Evolutionary conservation across 1,284 basidiomycete genomes (phyloP).

Genomic region (Porodaedalea pini): DNA sequence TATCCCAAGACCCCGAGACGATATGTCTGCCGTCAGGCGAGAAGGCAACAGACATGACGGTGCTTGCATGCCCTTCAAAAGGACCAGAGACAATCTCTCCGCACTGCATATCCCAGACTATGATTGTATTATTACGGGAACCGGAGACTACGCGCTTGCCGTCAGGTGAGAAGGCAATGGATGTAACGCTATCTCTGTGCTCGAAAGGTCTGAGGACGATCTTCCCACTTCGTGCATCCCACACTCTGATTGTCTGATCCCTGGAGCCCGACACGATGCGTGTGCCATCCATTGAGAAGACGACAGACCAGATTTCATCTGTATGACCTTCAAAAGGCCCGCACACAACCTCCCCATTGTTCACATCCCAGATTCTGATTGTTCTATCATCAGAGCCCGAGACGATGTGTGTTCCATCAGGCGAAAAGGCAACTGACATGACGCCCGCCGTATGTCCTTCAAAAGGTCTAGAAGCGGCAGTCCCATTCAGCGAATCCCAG

Average conservation of each 20-base stretch:
- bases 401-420: not conserved
- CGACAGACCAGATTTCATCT: conserved; percentile 36
- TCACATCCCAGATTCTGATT: not conserved
- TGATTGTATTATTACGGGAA: too few relatives aligned
- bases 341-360: too few relatives aligned
- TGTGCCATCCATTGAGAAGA: conserved; percentile 78
- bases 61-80: too few relatives aligned
- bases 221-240: conserved; percentile 73
- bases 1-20: conserved; percentile 82
- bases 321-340: not conserved
- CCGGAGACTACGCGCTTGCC: too few relatives aligned
- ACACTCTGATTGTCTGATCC: conserved; percentile 82
- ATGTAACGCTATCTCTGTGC: conserved; percentile 78
- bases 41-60: too few relatives aligned
- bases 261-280: conserved; percentile 81
- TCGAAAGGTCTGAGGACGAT: conserved; percentile 75
- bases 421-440: not conserved
- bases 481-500: too few relatives aligned
- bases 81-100: too few relatives aligned
- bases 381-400: not conserved
- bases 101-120: too few relatives aligned
- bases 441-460: not conserved
- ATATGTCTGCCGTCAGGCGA: too few relatives aligned
- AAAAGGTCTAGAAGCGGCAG: not conserved
- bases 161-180: conserved; percentile 84